phyloP scores from a whole-genome alignment of 768 basidiomycete genomes.

The Amanita phalloides region DNA sequence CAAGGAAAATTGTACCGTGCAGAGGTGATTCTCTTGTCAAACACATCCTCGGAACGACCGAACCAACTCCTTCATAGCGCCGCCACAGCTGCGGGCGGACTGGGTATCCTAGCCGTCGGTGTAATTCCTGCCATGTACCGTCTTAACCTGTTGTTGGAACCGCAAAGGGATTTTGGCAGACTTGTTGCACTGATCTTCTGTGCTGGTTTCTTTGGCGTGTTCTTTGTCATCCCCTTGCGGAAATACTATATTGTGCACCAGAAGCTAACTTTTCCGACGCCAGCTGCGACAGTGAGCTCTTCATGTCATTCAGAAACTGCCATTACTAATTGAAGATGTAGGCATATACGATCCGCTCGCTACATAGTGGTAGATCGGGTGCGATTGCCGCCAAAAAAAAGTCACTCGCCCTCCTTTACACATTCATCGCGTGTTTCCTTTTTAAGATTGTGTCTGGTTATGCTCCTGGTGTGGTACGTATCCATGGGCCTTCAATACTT shows the following conservation, averaged over 20 bases:
- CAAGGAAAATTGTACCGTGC: slow-evolving; percentile 58
- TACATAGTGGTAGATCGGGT: slow-evolving; percentile 41
- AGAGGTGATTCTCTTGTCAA: slow-evolving; percentile 23
- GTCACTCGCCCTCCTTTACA: slow-evolving; percentile 34
- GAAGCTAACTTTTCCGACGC: slow-evolving; percentile 54
- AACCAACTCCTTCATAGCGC: slow-evolving; percentile 20
- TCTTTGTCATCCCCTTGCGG: slow-evolving; percentile 56
- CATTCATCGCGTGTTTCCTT: slow-evolving; percentile 36
- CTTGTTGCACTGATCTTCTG: slow-evolving; percentile 44
- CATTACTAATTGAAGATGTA: slow-evolving; percentile 8
- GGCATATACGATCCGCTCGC: slow-evolving; percentile 53
- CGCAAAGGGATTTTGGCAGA: slow-evolving; percentile 41
- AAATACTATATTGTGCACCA: slow-evolving; percentile 54
- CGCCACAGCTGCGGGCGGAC: slow-evolving; percentile 46
- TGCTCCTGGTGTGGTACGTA: slow-evolving; percentile 44
- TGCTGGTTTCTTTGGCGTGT: slow-evolving; percentile 50
- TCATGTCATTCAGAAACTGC: neutral
- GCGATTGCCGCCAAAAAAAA: slow-evolving; percentile 45
- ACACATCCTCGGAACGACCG: neutral
- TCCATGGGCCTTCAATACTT: neutral
- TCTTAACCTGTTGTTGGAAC: slow-evolving; percentile 35
- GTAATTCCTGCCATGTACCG: slow-evolving; percentile 55
- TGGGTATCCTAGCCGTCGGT: slow-evolving; percentile 49
- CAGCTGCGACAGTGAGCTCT: slow-evolving; percentile 42
- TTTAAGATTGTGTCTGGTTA: slow-evolving; percentile 47